Base-by-base conservation (phyloP, 139 green algal species). In the Chlorella vulgaris region DNA sequence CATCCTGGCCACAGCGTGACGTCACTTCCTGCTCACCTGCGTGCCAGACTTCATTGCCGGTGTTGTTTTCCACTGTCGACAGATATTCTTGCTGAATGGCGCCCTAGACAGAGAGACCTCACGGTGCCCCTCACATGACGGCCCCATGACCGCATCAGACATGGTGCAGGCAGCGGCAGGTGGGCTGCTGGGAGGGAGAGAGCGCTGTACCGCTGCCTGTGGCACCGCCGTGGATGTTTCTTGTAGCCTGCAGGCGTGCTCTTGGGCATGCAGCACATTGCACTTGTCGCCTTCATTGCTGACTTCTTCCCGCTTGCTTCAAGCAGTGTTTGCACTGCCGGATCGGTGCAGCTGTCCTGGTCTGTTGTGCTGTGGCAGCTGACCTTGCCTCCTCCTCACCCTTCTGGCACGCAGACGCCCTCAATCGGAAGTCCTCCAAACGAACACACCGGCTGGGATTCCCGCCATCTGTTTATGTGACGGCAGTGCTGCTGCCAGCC, bases 51-150 rank as follows among this genome's bases (percentile, higher is more conserved):
- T 55, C 47, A 10, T 55, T 55, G 47, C 13, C 47, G 15, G n/a
- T n/a, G 47, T 15, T 15, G 47, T 55, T 10, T 40, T 19, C 63
- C 38, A 15, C 35, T 29, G 21, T 21, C n/a, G 29, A 36, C 90
- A 97, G 92, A 87, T 98, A n/a, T 75, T 99, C 62, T 74, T 99
- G 43, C 86, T 99, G 22, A 99, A 99, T 83, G 97, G 97, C 69
- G 91, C 78, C 7, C 86, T 96, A 62, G 97, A 99, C 83, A 88
- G 97, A 0, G 97, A 99, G 88, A 99, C 92, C 0, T 81, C 83
- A 22, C 80, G 70, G 29, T 88, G 81, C 53, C 68, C 71, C 6
- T 68, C 65, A 21, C 78, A 88, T 39, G 78, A 80, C 19, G 84
- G 82, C 0, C 88, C 91, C 47, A 98, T 99, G 96, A 83, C 81